phyloP scores from a whole-genome alignment of 1,284 basidiomycete genomes.

The Austroboletus novae-zelandiae region DNA sequence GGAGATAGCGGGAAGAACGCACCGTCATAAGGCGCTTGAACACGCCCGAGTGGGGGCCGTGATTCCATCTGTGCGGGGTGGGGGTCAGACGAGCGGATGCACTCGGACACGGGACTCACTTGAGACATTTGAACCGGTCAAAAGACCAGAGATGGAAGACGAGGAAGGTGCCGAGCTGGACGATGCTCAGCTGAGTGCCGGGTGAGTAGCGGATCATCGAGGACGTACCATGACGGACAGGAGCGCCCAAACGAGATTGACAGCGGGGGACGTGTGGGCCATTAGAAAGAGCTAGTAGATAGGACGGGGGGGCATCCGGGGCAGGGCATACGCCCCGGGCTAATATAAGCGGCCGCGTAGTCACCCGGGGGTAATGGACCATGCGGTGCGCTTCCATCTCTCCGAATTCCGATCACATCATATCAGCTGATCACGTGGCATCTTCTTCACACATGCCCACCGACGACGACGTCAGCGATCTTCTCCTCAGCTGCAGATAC shows the following conservation, averaged over 20 bases:
- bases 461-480: constrained; percentile 37
- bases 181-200: background rate
- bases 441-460: background rate
- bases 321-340: too few species aligned
- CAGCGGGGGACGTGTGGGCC: constrained; percentile 63
- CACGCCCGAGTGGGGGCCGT: constrained; percentile 59
- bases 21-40: constrained; percentile 83
- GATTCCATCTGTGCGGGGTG: constrained; percentile 60
- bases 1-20: constrained; percentile 21
- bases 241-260: constrained; percentile 61
- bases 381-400: too few species aligned
- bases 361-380: too few species aligned
- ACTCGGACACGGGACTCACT: constrained; percentile 38
- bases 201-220: background rate
- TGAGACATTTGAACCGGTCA: constrained; percentile 70
- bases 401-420: too few species aligned
- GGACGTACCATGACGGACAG: constrained; percentile 45
- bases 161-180: constrained; percentile 59
- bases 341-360: too few species aligned
- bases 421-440: too few species aligned
- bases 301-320: too few species aligned
- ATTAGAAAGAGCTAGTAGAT: constrained; percentile 32
- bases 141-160: constrained; percentile 75
- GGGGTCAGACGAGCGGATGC: background rate
- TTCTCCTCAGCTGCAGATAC: constrained; percentile 81